A percentile compares a stretch with the other conserved stretches of the same genome.
phyloP scores from a whole-genome alignment of 139 green algal species.

The Chlamydomonas applanata region DNA sequence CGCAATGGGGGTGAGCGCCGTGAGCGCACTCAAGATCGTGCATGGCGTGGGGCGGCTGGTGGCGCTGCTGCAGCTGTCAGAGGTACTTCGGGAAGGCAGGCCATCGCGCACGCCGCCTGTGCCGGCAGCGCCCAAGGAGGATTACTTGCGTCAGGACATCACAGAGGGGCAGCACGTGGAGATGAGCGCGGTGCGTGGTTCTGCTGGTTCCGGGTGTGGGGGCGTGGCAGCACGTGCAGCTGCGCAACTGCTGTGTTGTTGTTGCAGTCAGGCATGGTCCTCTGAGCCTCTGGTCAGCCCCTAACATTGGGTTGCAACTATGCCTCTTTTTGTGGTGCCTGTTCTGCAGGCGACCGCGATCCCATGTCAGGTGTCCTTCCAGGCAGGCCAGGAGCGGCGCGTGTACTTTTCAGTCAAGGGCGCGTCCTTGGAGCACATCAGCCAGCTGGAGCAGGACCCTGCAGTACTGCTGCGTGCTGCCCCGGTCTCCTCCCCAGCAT shows the following conservation, averaged over 20 bases:
- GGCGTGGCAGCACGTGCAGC: too few species aligned
- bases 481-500: too few species aligned
- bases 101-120: too few species aligned
- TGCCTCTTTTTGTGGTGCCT: neutral
- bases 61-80: conserved; percentile 60
- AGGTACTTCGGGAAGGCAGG: conserved; percentile 31
- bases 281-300: too few species aligned
- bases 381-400: conserved; percentile 62
- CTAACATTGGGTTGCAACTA: too few species aligned
- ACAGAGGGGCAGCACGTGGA: conserved; percentile 35
- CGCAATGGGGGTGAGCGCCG: conserved; percentile 37
- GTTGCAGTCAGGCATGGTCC: too few species aligned
- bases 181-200: neutral
- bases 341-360: conserved; percentile 26
- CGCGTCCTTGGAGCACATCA: neutral
- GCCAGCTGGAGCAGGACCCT: too few species aligned
- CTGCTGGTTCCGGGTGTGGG: too few species aligned
- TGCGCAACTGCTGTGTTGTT: too few species aligned
- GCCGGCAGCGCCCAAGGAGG: neutral
- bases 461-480: too few species aligned
- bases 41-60: conserved; percentile 60
- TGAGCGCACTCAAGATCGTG: conserved; percentile 51
- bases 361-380: conserved; percentile 76
- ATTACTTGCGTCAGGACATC: conserved; percentile 19
- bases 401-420: conserved; percentile 67